Base-by-base conservation (phyloP, 768 basidiomycete genomes). In the Tricholoma flavovirens region DNA sequence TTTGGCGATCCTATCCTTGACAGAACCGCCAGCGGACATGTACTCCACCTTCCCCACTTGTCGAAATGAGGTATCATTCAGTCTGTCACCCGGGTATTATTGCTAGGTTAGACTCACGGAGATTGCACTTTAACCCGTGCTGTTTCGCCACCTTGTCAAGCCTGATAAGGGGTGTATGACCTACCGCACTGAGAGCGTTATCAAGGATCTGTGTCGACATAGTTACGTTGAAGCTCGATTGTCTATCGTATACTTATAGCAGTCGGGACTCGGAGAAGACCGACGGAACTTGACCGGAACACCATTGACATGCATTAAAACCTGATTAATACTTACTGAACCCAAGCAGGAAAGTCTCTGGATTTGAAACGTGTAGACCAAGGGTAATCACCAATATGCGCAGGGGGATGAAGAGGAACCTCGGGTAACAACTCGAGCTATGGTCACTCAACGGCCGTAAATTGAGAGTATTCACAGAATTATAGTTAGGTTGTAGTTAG, bases 1-100 rank as follows among this genome's bases (percentile, higher is more conserved):
- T 69, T 93, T 95, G 24, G 94, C 95, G 53, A 98, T 96, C 56
- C 95, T 78, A 68, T 98, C 96, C 74, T 99, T 99, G 57, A 98
- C 88, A 2, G 90, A 93, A 2, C 96, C 96, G 9, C 96, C 97
- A 1, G 85, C 87, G 17, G 90, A 93, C 66, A 90, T 81, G 68
- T 83, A 98, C 64, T 99, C 96, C 14, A 90, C 78, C 71, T 97
- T 98, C 6, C 80, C 95, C 66, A 96, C 90, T n/a, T 95, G 21
- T 32, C 14, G n/a, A 38, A 54, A 49, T n/a, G 42, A n/a, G 17
- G 35, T 19, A 40, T 33, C n/a, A 7, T 51, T n/a, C n/a, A 12
- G 14, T 1, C 29, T 52, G 22, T n/a, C 35, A 30, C 12, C 8
- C 15, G 51, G 45, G 26, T 14, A 17, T 7, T 22, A 17, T 17